Conservation (phyloP, 1,139 yeast species). For the Petasospora fabianii region DNA sequence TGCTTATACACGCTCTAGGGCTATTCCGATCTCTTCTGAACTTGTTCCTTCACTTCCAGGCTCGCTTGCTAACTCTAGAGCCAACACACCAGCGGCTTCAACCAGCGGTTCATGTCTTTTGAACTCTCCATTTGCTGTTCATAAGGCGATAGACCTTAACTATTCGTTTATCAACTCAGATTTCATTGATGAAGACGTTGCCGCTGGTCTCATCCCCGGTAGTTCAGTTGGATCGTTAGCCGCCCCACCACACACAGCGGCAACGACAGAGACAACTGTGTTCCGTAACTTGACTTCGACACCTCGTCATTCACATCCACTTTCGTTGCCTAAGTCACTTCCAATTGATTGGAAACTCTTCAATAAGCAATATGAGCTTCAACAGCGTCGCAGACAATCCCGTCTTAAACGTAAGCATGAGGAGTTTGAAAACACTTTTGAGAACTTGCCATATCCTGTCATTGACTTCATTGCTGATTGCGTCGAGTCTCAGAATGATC, state of each 20-base stretch:
- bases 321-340: slow-evolving; percentile 25
- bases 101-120: background rate
- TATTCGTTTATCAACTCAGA: slow-evolving; percentile 25
- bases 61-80: slow-evolving; percentile 5
- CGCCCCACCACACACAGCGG: too few relatives aligned
- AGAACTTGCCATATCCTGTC: slow-evolving; percentile 27
- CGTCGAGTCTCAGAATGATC: slow-evolving; percentile 25
- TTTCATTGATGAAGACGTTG: slow-evolving; percentile 22
- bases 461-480: slow-evolving; percentile 28
- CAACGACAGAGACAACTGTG: too few relatives aligned
- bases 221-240: background rate
- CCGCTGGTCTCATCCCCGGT: too few relatives aligned
- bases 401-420: slow-evolving; percentile 6
- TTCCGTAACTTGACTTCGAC: slow-evolving; percentile 27
- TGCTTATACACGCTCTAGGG: too few relatives aligned
- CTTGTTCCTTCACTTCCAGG: slow-evolving; percentile 14
- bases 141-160: slow-evolving; percentile 8
- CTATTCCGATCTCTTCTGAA: slow-evolving; percentile 11
- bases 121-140: background rate
- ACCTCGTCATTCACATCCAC: slow-evolving; percentile 22
- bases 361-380: slow-evolving; percentile 25
- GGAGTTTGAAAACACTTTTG: slow-evolving; percentile 21
- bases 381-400: slow-evolving; percentile 18
- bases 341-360: slow-evolving; percentile 29
- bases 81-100: slow-evolving; percentile 6